Evolutionary conservation across 78 protist species (phyloP).

Genomic region (Dictyostelium discoideum): DNA sequence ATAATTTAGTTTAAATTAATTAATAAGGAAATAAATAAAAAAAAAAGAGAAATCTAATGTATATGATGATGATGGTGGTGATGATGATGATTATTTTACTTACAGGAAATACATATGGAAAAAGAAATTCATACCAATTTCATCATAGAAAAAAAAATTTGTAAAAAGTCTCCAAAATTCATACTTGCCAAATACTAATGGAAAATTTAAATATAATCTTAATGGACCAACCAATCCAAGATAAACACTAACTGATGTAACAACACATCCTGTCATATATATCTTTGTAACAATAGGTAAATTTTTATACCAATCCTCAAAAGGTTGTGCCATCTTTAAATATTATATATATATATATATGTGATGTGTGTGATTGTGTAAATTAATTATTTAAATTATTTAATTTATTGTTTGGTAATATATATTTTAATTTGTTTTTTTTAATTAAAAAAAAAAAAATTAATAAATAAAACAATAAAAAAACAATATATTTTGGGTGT

Average conservation of each 20-base stretch:
- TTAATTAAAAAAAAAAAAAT: too few relatives aligned
- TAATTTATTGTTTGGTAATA: too few relatives aligned
- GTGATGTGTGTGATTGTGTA: too few relatives aligned
- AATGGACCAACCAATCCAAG: conserved; percentile 55
- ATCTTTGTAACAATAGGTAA: conserved; percentile 76
- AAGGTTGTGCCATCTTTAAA: conserved; percentile 68
- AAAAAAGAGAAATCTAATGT: too few relatives aligned
- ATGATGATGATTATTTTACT: not conserved
- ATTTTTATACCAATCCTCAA: conserved; percentile 84
- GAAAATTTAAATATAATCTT: conserved; percentile 68
- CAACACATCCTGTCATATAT: conserved; percentile 84
- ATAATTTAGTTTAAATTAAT: not conserved
- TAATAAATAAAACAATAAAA: too few relatives aligned
- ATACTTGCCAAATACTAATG: conserved; percentile 30
- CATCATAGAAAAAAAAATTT: conserved; percentile 77
- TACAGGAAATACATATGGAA: conserved; percentile 86
- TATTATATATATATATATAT: not conserved
- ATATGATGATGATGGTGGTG: too few relatives aligned
- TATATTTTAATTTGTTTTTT: too few relatives aligned
- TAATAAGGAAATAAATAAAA: not conserved
- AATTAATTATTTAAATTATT: too few relatives aligned
- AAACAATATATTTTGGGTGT: too few relatives aligned
- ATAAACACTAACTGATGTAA: conserved; percentile 75
- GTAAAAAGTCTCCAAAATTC: conserved; percentile 81
- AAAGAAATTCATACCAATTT: conserved; percentile 57